phyloP scores from a whole-genome alignment of 2,329 filamentous ascomycete genomes.

The Colletotrichum tropicicola region DNA sequence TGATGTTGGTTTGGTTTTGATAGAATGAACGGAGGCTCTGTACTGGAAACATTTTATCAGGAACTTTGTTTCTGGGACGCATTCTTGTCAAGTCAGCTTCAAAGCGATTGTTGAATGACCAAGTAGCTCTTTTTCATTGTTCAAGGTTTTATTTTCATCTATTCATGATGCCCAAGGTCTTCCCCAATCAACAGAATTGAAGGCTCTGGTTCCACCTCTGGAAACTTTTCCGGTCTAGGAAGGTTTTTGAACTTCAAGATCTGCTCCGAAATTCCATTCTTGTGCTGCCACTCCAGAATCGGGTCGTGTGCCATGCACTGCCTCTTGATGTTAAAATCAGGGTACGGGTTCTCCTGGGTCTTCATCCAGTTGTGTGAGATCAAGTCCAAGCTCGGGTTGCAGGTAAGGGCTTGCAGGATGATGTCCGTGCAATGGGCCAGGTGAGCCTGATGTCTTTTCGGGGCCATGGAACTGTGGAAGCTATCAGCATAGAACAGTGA shows the following conservation, averaged over 20 bases:
- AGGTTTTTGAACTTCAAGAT: constrained; percentile 20
- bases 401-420: constrained; percentile 13
- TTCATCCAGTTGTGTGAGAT: constrained; percentile 27
- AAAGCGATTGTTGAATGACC: too few relatives aligned
- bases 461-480: constrained; percentile 13
- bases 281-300: constrained; percentile 13
- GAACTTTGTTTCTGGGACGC: too few relatives aligned
- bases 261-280: constrained; percentile 13
- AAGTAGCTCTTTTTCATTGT: too few relatives aligned
- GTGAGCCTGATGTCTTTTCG: constrained; percentile 17
- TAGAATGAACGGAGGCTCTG: too few relatives aligned
- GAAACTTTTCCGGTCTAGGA: not conserved
- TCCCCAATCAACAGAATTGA: constrained; percentile 12
- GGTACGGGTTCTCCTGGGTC: constrained; percentile 21
- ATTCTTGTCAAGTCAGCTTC: too few relatives aligned
- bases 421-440: constrained; percentile 16
- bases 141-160: too few relatives aligned
- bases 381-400: constrained; percentile 16
- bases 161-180: constrained; percentile 1
- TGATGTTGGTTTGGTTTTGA: too few relatives aligned
- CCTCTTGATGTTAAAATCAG: constrained; percentile 27
- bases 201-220: constrained; percentile 20
- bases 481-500: not conserved
- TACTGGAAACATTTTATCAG: too few relatives aligned
- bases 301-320: constrained; percentile 19